Base-by-base conservation (phyloP, 75 land plant genomes). In the Pseudotsuga menziesii region DNA sequence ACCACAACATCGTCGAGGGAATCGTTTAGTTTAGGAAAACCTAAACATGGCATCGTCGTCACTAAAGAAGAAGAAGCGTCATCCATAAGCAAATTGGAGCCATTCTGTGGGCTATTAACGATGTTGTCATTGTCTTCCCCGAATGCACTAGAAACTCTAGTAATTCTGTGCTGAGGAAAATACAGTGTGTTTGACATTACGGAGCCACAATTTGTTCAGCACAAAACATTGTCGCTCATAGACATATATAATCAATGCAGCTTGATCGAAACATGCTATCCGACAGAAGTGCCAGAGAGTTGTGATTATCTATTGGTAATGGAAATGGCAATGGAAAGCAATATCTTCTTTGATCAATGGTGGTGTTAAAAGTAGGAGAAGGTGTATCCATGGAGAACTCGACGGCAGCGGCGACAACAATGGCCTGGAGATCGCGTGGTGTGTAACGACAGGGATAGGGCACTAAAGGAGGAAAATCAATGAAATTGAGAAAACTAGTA, bases 401-500 rank as follows among this genome's bases (percentile, higher is more conserved):
- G 0, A 52, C 72, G 0, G 72, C 72, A 2, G 72, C 72, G 0
- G 72, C 72, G 22, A 15, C 39, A 39, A 52, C 72, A 69, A 69
- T 0, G 13, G 48, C 72, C 52, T 69, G 72, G 9, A 69, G 39
- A 8, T 69, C 72, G 76, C 32, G 82, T 13, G 23, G 22, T 62
- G 63, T 70, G 82, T 20, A 82, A 48, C 32, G 35, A 15, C 56
- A 80, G 15, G 82, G 75, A 41, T 29, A 61, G 9, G 36, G 82
- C n/a, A 73, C 36, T 22, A 8, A 35, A 6, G 64, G 75, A 0
- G 76, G 77, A 17, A 25, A 25, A 17, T 79, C 66, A 0, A 82
- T 76, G 26, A 82, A 82, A 62, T 82, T 82, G 29, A 82, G 58
- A 20, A 32, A 75, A 5, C 83, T 76, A 22, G 73, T 22, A 17